A percentile compares a stretch with the other conserved stretches of the same genome.
Evolutionary conservation across 352 stramenopile species (phyloP).

Genomic region (Globisporangium irregulare): DNA sequence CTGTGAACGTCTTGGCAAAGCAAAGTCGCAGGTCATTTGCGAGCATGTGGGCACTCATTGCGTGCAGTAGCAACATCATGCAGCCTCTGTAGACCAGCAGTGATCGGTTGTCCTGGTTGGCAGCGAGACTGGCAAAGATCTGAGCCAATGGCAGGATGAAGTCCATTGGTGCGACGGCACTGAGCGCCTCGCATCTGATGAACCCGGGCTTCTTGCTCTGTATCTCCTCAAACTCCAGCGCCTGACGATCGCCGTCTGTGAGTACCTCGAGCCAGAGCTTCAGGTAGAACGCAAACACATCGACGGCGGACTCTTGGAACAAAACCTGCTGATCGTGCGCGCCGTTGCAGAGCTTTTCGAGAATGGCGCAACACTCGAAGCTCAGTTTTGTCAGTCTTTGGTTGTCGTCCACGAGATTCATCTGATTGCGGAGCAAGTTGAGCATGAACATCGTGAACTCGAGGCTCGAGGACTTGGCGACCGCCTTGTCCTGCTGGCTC

Average conservation of each 20-base stretch:
- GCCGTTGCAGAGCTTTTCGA: conserved; percentile 34
- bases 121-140: conserved; percentile 13
- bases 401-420: not conserved
- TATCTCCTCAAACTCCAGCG: not conserved
- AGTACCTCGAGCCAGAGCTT: conserved; percentile 25
- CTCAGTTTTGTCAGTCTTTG: conserved; percentile 11
- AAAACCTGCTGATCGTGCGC: conserved; percentile 41
- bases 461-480: conserved; percentile 34
- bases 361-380: conserved; percentile 39
- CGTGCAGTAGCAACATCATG: conserved; percentile 24
- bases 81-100: conserved; percentile 17
- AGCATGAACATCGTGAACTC: conserved; percentile 41
- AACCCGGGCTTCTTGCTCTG: not conserved
- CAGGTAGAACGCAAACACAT: conserved; percentile 41
- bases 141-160: conserved; percentile 18
- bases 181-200: conserved; percentile 7
- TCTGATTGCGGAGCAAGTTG: conserved; percentile 30
- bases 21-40: conserved; percentile 22
- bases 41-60: conserved; percentile 21
- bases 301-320: conserved; percentile 34
- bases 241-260: not conserved
- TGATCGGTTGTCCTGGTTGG: conserved; percentile 22
- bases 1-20: conserved; percentile 24
- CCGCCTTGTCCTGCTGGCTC: conserved; percentile 28
- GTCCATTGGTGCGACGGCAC: conserved; percentile 1